These are phyloP conservation scores for Heritiera fomes DNA, from an alignment of 345 rosid species.

Conservation along the genomic window DNA sequence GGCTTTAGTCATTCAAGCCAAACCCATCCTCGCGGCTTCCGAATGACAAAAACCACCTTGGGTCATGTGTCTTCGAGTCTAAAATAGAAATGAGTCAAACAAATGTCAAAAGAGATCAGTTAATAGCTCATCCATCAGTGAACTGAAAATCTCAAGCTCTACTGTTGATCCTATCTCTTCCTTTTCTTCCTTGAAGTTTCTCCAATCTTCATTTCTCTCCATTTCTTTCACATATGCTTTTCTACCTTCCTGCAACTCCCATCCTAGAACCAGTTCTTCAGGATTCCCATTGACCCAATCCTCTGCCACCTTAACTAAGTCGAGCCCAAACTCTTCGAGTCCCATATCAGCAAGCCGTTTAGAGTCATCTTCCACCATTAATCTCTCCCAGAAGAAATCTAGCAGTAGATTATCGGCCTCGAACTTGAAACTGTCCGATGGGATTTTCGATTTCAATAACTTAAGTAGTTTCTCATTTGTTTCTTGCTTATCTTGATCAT, in stretches of 20 bases:
- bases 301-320: slow-evolving; percentile 37
- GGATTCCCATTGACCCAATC: slow-evolving; percentile 61
- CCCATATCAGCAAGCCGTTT: background rate
- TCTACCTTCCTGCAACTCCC: slow-evolving; percentile 59
- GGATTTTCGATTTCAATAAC: slow-evolving; percentile 14
- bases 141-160: slow-evolving; percentile 48
- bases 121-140: slow-evolving; percentile 58
- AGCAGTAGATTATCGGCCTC: slow-evolving; percentile 39
- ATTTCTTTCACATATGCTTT: slow-evolving; percentile 46
- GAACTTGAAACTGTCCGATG: background rate
- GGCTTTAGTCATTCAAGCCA: slow-evolving; percentile 24
- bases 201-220: slow-evolving; percentile 51
- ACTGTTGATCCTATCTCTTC: slow-evolving; percentile 40
- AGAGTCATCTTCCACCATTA: slow-evolving; percentile 13
- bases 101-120: slow-evolving; percentile 31
- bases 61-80: background rate
- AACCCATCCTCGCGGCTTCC: background rate
- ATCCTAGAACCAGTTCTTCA: slow-evolving; percentile 46
- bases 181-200: slow-evolving; percentile 32
- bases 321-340: background rate
- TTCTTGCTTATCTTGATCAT: slow-evolving; percentile 17
- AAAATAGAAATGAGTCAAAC: background rate
- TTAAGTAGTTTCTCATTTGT: slow-evolving; percentile 26
- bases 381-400: slow-evolving; percentile 55
- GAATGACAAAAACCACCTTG: slow-evolving; percentile 28